A percentile compares a stretch with the other conserved stretches of the same genome.
These are phyloP conservation scores for Clavaria fumosa DNA, from an alignment of 768 basidiomycete genomes.

Conservation along the genomic window DNA sequence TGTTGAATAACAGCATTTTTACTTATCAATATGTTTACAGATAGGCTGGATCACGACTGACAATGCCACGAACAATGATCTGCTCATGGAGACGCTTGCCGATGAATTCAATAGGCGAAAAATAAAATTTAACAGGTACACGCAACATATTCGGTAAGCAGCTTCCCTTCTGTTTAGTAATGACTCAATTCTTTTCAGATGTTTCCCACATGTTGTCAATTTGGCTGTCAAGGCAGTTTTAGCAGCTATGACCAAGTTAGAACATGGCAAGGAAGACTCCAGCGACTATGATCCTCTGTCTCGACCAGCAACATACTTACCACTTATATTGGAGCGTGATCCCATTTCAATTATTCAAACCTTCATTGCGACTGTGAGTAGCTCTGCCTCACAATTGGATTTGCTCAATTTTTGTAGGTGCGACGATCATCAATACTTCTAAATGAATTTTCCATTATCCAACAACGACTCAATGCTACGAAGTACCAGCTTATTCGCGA, in stretches of 20 bases:
- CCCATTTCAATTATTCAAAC: conserved; percentile 12
- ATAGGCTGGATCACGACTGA: conserved; percentile 24
- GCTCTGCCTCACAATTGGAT: too few species aligned
- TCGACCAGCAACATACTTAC: neutral
- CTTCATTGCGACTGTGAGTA: conserved; percentile 13
- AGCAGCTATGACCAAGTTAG: conserved; percentile 12
- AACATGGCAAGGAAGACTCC: conserved; percentile 5
- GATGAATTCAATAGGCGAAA: conserved; percentile 11
- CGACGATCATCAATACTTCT: conserved; percentile 9
- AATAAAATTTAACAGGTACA: conserved; percentile 18
- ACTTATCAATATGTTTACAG: conserved; percentile 11
- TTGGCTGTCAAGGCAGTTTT: conserved; percentile 19
- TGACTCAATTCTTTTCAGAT: conserved; percentile 13
- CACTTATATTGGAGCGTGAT: conserved; percentile 10
- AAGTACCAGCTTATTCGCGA: conserved; percentile 16
- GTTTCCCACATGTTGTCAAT: conserved; percentile 21
- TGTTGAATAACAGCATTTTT: too few species aligned
- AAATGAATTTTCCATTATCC: conserved; percentile 12
- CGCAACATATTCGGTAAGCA: conserved; percentile 3
- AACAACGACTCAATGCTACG: conserved; percentile 4
- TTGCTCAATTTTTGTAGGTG: conserved; percentile 1
- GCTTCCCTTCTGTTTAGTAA: conserved; percentile 3
- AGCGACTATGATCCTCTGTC: conserved; percentile 4
- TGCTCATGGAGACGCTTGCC: conserved; percentile 13
- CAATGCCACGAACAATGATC: conserved; percentile 22